Base-by-base conservation (phyloP, 441 rosid species). In the Brassica hybrid region DNA sequence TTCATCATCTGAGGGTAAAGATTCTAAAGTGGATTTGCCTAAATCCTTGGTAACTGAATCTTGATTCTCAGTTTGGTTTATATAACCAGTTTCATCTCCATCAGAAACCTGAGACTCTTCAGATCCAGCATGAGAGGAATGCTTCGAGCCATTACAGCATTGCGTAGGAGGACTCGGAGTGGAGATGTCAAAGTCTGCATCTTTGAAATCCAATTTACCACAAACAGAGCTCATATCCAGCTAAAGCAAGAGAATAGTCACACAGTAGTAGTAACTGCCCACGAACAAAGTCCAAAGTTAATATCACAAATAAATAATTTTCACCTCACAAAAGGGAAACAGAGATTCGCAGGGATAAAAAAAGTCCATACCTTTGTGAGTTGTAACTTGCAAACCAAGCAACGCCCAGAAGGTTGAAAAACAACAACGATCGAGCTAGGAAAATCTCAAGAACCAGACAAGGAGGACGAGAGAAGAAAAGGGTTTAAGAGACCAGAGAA, bases 91-190 rank as follows among this genome's bases (percentile, higher is more conserved):
- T 72, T 79, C 81, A 64, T 84, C 86, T 60, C 80, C 82, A 48
- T 83, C 86, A 71, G 83, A 82, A 30, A 74, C 91, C 63, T 66
- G 80, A 34, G 63, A 67, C 73, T 78, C 82, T 48, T 83, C 84
- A 76, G 78, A 75, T 60, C 83, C 73, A 16, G 50, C 9, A 67
- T 68, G 63, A 5, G 65, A 71, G 30, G 79, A 56, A 64, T 57
- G 58, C 25, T 82, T 54, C 58, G 30, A 27, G 21, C 72, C 76
- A 11, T 59, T n/a, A 36, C 34, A 73, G 30, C 67, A 81, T 17
- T 69, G 65, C 8, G 50, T 77, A 13, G 77, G 72, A 68, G 77
- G 65, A 63, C 62, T 77, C 60, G 58, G 74, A 69, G 25, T 12
- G 0, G 65, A 64, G 27, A 73, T 80, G 71, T 69, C 76, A 64